These are phyloP conservation scores for Heterobasidion occidentale DNA, from an alignment of 1,284 basidiomycete species.

Conservation along the genomic window DNA sequence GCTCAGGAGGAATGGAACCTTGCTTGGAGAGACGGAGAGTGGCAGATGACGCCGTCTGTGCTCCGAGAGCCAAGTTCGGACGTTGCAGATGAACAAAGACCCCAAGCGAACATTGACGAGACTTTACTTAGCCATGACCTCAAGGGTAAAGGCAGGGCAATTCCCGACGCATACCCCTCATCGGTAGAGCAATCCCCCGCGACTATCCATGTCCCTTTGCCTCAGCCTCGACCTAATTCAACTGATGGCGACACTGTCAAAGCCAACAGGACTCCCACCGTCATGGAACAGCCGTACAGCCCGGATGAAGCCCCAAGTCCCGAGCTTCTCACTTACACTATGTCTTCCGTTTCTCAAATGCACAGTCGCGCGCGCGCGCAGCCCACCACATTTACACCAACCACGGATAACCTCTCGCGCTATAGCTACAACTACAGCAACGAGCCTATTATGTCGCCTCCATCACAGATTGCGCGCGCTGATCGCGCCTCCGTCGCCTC, in stretches of 20 bases:
- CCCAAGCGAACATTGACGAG: neutral
- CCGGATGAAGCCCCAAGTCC: neutral
- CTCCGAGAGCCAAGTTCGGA: neutral
- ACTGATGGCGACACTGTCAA: neutral
- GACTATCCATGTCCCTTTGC: neutral
- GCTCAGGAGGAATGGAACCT: conserved; percentile 12
- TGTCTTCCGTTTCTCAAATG: neutral
- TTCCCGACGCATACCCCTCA: neutral
- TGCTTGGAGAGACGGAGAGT: conserved; percentile 4
- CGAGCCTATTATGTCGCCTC: neutral
- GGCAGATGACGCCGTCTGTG: neutral
- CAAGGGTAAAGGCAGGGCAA: neutral
- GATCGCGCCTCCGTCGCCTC: neutral
- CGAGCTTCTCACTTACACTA: conserved; percentile 10
- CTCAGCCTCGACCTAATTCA: neutral
- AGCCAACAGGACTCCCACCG: neutral
- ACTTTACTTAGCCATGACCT: neutral
- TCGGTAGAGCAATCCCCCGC: conserved; percentile 1
- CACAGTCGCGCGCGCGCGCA: conserved; percentile 2
- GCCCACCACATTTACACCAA: conserved; percentile 4
- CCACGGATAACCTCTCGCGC: neutral
- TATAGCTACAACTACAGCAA: neutral
- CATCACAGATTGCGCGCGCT: conserved; percentile 2
- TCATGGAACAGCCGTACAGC: no score
- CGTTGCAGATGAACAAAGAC: neutral